A percentile compares a stretch with the other conserved stretches of the same genome.
phyloP scores from a whole-genome alignment of 192 early-diverging fungal genomes.

The Mortierella claussenii region DNA sequence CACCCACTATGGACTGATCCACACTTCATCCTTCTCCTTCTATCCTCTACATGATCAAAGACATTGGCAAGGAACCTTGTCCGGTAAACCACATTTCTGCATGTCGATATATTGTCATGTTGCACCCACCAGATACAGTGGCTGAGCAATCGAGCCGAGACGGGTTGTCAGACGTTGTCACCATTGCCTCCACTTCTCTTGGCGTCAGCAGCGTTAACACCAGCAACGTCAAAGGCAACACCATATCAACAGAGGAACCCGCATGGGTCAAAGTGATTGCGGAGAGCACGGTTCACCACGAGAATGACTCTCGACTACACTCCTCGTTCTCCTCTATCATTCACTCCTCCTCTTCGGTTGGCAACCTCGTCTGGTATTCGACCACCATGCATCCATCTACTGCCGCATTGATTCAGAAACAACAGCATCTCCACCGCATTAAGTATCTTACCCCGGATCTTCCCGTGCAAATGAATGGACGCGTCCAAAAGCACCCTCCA shows the following conservation, averaged over 20 bases:
- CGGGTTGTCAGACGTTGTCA: slow-evolving; percentile 3
- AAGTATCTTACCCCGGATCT: slow-evolving; percentile 41
- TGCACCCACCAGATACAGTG: no score
- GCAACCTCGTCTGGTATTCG: slow-evolving; percentile 31
- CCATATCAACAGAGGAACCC: background rate
- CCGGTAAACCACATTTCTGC: slow-evolving; percentile 27
- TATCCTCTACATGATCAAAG: background rate
- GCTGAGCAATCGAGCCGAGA: no score
- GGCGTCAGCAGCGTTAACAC: background rate
- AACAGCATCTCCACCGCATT: slow-evolving; percentile 23
- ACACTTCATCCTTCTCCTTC: background rate
- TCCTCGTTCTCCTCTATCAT: no score
- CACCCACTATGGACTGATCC: background rate
- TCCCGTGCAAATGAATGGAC: slow-evolving; percentile 27
- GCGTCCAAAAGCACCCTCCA: slow-evolving; percentile 30
- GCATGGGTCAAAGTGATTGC: slow-evolving; percentile 25
- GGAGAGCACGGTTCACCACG: background rate
- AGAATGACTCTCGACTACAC: background rate
- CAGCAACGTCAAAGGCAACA: background rate
- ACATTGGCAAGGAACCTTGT: background rate
- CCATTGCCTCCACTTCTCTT: background rate
- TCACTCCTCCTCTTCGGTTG: slow-evolving; percentile 9
- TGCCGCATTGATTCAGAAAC: slow-evolving; percentile 12
- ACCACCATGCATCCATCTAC: slow-evolving; percentile 29
- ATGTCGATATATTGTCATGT: slow-evolving; percentile 48